Base-by-base conservation (phyloP, 768 basidiomycete species). In the Hypholoma sublateritium region DNA sequence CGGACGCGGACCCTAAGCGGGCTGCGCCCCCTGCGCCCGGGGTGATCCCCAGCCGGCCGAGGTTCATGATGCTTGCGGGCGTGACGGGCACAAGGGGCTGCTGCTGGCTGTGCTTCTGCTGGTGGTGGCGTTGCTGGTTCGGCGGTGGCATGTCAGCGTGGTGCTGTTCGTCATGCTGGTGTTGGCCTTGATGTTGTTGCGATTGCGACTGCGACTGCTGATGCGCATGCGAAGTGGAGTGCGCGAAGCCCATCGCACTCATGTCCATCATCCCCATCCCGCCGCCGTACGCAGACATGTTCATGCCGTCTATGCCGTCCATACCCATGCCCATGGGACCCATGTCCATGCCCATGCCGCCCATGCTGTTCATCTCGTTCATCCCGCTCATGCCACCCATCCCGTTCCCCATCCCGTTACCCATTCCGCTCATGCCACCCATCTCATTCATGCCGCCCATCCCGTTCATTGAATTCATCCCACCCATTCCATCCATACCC, bases 61-160 rank as follows among this genome's bases (percentile, higher is more conserved):
- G 78, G 61, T 95, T 95, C 91, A 98, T 93, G 66, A 98, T 89
- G 56, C 86, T 91, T 0, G 93, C 89, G 0, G 95, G 95, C 0
- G 95, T 97, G 43, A 93, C 92, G 5, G 95, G 95, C 4, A 77
- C 83, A 59, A 86, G 69, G 58, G 75, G 55, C 22, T 59, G 57
- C 37, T 55, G 50, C 24, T 56, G 50, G 13, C 48, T 51, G 4
- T 42, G 52, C 28, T 63, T 53, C 9, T 59, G 37, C 25, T 54
- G 50, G 14, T 55, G 58, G 13, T 55, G 53, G 12, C 49, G 59
- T 9, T 54, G 56, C 28, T 63, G 58, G 9, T 9, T 5, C 28
- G 28, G 28, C 28, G 28, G 28, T 1, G 28, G 28, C 28, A 32
- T 32, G 28, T 32, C 28, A 5, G 28, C 28, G 28, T 32, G 28